Evolutionary conservation across 192 early-diverging fungal species (phyloP), one percentile per base, ranked within the genome.

Genomic region (Podila horticola): DNA sequence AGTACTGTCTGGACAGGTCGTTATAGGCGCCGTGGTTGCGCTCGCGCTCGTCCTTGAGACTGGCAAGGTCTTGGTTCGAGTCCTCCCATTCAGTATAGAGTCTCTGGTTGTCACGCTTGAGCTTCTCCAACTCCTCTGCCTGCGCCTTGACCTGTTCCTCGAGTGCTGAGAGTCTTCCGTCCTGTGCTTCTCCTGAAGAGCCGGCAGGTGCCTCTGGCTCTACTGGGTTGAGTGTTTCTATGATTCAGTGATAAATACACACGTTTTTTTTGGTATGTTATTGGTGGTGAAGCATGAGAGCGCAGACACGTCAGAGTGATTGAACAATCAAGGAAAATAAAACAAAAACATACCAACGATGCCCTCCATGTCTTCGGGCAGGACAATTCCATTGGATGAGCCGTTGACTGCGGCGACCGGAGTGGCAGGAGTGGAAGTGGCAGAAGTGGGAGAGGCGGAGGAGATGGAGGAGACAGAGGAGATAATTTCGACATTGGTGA

Each of bases 1-100:
- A 28, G 58, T 48, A 55, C 33, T 72, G 76, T 45, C 71, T 20
- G 30, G 68, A 31, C n/a, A 81, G 66, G 38, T 81, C 71, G 28
- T 81, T 49, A 24, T 64, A 73, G 5, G 62, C 62, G 7, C 61
- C 60, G 20, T 41, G 49, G 17, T 70, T 60, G 26, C 70, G 76
- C 24, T 59, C 49, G 41, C 64, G 60, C 51, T 81, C 76, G 20
- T 24, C 7, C 22, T 55, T 71, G 24, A 73, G 50, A 50, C 70
- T 63, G 13, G 31, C 38, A n/a, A 20, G 41, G n/a, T 65, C 38
- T 12, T 41, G 22, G 22, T 50, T 17, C n/a, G 57, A 13, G 4
- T 81, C 71, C 1, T 72, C 71, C 51, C 72, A 52, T 29, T 33
- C 62, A 1, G 22, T 12, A 12, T 28, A 17, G 13, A 75, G 67